These are phyloP conservation scores for Diplodia scrobiculata DNA, from an alignment of 2,329 filamentous ascomycete genomes.

Conservation along the genomic window DNA sequence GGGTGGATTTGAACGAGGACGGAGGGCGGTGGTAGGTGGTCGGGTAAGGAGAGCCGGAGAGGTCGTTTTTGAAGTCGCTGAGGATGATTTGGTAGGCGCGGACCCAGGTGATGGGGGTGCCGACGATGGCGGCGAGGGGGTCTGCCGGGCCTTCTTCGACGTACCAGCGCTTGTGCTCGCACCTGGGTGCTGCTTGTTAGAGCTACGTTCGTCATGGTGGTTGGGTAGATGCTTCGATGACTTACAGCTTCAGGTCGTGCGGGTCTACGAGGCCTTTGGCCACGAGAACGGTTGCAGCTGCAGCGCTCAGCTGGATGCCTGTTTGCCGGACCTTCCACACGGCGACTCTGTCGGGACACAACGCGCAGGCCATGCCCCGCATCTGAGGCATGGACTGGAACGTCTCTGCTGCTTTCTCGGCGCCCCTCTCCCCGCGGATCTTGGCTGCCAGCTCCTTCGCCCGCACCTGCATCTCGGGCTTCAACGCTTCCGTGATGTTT, in stretches of 20 bases:
- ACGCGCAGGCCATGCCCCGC: neutral
- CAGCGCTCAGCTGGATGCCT: neutral
- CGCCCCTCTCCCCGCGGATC: neutral
- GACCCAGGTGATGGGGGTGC: neutral
- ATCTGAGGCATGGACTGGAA: conserved; percentile 5
- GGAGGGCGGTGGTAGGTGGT: neutral
- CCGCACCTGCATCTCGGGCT: neutral
- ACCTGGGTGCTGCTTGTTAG: neutral
- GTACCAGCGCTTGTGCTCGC: conserved; percentile 9
- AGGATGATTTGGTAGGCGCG: neutral
- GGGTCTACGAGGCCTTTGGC: neutral
- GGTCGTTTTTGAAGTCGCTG: conserved; percentile 13
- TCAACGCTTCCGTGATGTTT: conserved; percentile 56
- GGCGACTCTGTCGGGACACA: conserved; percentile 2
- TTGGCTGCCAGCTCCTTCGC: neutral
- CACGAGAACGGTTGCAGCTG: neutral
- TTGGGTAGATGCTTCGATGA: neutral
- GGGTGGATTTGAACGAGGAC: neutral
- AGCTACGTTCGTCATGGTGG: neutral
- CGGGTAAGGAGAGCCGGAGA: neutral
- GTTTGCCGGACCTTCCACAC: conserved; percentile 1
- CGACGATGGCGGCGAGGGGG: conserved; percentile 2
- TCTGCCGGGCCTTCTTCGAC: conserved; percentile 16
- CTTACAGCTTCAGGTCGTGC: conserved; percentile 7
- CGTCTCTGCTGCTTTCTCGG: neutral